Evolutionary conservation across 2,329 filamentous ascomycete species (phyloP).

Genomic region (Sporothrix dimorphospora): DNA sequence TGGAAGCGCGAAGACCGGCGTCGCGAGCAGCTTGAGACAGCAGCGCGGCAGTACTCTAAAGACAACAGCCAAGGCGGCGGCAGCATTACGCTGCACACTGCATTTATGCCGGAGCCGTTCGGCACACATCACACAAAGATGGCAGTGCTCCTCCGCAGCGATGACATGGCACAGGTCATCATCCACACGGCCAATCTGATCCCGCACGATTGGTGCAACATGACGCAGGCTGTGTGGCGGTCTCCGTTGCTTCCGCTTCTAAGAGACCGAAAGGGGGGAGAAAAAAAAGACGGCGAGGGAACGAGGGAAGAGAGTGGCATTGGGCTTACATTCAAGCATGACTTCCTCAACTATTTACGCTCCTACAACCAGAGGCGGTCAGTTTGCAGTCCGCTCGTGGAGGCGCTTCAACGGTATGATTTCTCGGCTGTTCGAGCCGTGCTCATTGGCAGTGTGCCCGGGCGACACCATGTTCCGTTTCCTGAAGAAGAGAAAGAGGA

Average conservation of each 20-base stretch:
- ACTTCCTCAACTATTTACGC: constrained; percentile 72
- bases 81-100: constrained; percentile 72
- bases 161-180: constrained; percentile 74
- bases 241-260: constrained; percentile 69
- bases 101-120: constrained; percentile 81
- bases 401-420: constrained; percentile 64
- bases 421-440: constrained; percentile 71
- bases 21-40: constrained; percentile 61
- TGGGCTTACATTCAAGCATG: constrained; percentile 65
- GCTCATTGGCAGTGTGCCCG: constrained; percentile 78
- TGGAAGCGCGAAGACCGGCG: constrained; percentile 69
- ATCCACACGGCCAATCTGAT: constrained; percentile 95
- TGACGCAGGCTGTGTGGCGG: constrained; percentile 82
- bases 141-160: constrained; percentile 79
- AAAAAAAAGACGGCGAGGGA: constrained; percentile 19
- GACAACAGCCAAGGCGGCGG: background rate
- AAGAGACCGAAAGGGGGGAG: background rate
- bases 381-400: constrained; percentile 58
- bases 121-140: constrained; percentile 89
- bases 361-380: constrained; percentile 65
- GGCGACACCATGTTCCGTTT: constrained; percentile 57
- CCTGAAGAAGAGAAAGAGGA: constrained; percentile 38
- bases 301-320: constrained; percentile 31
- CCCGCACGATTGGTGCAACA: constrained; percentile 80
- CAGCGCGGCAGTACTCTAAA: constrained; percentile 57